phyloP scores from a whole-genome alignment of 2,329 filamentous ascomycete genomes.

The Tolypocladium cylindrosporum region DNA sequence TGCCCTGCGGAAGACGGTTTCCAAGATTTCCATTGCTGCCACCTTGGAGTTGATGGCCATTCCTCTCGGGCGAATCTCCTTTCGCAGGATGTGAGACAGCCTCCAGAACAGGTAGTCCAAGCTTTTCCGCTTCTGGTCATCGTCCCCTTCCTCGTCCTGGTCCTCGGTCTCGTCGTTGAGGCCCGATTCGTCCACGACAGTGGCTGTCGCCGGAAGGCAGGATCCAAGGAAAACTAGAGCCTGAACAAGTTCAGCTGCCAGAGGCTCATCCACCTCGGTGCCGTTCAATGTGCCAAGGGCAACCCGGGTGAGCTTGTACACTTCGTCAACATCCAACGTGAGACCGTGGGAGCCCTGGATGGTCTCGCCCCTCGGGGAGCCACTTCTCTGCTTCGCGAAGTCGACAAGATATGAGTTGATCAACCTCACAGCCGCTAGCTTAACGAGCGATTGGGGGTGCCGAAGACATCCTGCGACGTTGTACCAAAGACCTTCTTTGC shows the following conservation, averaged over 20 bases:
- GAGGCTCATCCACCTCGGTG: slow-evolving; percentile 54
- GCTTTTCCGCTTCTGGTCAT: slow-evolving; percentile 26
- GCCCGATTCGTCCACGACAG: slow-evolving; percentile 27
- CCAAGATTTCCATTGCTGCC: slow-evolving; percentile 64
- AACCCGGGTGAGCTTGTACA: slow-evolving; percentile 47
- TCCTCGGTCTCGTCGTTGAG: slow-evolving; percentile 32
- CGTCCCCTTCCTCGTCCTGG: slow-evolving; percentile 32
- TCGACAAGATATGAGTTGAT: slow-evolving; percentile 72
- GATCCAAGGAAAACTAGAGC: slow-evolving; percentile 75
- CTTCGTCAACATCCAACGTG: slow-evolving; percentile 51
- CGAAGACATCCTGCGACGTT: slow-evolving; percentile 58
- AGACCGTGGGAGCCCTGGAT: slow-evolving; percentile 64
- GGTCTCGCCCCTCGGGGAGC: slow-evolving; percentile 41
- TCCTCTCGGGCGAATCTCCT: slow-evolving; percentile 56
- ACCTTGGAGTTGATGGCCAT: slow-evolving; percentile 63
- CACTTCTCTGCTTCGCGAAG: slow-evolving; percentile 51
- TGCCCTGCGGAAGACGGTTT: slow-evolving; percentile 56
- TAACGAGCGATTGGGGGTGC: slow-evolving; percentile 64
- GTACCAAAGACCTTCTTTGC: slow-evolving; percentile 59
- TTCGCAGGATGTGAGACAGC: slow-evolving; percentile 67
- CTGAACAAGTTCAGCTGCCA: slow-evolving; percentile 71
- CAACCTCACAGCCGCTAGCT: slow-evolving; percentile 65
- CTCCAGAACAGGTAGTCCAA: slow-evolving; percentile 71
- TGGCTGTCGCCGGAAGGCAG: slow-evolving; percentile 29
- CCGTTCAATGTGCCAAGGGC: slow-evolving; percentile 47